Evolutionary conservation across 257 asterid genomes (phyloP), one percentile per base, ranked within the genome.

Genomic region (Linaria vulgaris): DNA sequence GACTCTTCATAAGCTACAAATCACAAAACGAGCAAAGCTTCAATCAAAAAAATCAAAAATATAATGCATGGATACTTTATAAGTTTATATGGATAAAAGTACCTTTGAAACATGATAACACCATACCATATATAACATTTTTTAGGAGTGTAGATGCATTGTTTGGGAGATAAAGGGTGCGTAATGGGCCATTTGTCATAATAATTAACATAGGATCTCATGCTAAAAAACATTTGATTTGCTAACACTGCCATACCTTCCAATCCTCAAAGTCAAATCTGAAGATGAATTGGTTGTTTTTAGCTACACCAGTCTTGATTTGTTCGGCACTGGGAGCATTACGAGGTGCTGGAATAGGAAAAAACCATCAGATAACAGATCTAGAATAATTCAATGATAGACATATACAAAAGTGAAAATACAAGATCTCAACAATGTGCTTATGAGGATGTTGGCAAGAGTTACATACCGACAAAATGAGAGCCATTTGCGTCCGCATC

Each of bases 261-360:
- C 91, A 86, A 62, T 83, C 91, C 27, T 38, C 12, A 39, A 77
- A 83, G 61, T 82, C 91, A 1, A 76, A 69, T 70, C 87, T 72
- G 76, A 78, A 78, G 49, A 83, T 53, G 49, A 79, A 86, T 5
- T 83, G 85, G 49, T 59, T 55, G 78, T 39, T 66, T 38, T 57
- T 37, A 27, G 55, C 91, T 45, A 19, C 81, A 34, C 82, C 86
- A 53, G 71, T 59, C 55, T 23, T 44, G 13, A 83, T 65, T 55
- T 63, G 61, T 23, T 61, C 10, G 0, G 82, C 73, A 52, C 61
- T 71, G 5, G 88, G 88, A 43, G 79, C 84, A 56, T 79, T 78
- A 30, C 65, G 69, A 11, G 86, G 83, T 14, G 65, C 95, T 86
- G 75, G 12, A 56, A 69, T n/a, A 37, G 41, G 63, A 16, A 19